These are phyloP conservation scores for Taiozyma onychis DNA, from an alignment of 1,139 yeast genomes.

Conservation along the genomic window DNA sequence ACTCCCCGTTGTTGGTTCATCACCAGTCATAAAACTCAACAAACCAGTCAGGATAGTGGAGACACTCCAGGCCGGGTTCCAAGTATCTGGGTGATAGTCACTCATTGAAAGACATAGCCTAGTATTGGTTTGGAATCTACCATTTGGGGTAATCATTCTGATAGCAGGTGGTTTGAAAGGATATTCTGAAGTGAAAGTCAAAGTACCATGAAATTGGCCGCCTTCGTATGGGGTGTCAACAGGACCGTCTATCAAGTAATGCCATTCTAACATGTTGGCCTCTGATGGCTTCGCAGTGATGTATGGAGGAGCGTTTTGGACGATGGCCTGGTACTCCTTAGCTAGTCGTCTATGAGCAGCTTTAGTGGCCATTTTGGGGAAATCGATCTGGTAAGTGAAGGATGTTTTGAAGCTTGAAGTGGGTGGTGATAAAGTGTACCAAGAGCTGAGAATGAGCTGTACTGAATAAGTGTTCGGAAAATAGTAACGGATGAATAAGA, in stretches of 20 bases:
- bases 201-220: slow-evolving; percentile 88
- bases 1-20: slow-evolving; percentile 52
- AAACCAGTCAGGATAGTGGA: slow-evolving; percentile 80
- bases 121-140: slow-evolving; percentile 71
- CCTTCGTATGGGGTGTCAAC: slow-evolving; percentile 77
- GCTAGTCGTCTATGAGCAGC: slow-evolving; percentile 47
- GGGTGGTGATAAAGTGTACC: no score
- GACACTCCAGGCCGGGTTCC: slow-evolving; percentile 97
- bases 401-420: neutral
- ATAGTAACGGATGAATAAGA: no score
- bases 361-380: slow-evolving; percentile 43
- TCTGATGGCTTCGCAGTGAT: slow-evolving; percentile 81
- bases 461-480: no score
- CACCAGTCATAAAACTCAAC: slow-evolving; percentile 75
- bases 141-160: slow-evolving; percentile 82
- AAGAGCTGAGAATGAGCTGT: no score
- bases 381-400: neutral
- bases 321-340: slow-evolving; percentile 72
- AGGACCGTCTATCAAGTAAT: slow-evolving; percentile 58
- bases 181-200: slow-evolving; percentile 78
- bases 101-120: slow-evolving; percentile 84
- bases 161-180: slow-evolving; percentile 94
- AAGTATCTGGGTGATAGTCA: slow-evolving; percentile 87
- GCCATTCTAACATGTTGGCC: slow-evolving; percentile 60
- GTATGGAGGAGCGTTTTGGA: slow-evolving; percentile 74